Base-by-base conservation (phyloP, 352 stramenopile species). In the Halophytophthora batemanensis region DNA sequence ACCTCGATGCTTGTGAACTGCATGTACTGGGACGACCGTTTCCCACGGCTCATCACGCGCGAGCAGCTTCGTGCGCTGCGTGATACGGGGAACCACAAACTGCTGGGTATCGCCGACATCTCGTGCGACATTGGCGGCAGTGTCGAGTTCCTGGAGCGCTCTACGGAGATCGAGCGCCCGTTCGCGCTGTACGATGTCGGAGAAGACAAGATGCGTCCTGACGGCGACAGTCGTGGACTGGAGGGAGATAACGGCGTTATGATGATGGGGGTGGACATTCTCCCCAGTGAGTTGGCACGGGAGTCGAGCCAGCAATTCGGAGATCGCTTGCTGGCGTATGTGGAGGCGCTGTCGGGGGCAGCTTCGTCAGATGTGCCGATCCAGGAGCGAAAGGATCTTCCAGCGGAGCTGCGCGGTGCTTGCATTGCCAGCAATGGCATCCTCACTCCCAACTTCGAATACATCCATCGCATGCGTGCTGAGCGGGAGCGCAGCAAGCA, bases 21-120 rank as follows among this genome's bases (percentile, higher is more conserved):
- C 60, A 97, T 97, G 66, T 98, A 98, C 71, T 98, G 96, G 96
- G 95, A 98, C 50, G 77, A 97, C 45, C 81, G 90, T 4, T 95
- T 94, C 66, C 95, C 96, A 22, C 74, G 94, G n/a, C 54, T 98
- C 19, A 66, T 98, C 38, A 97, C 91, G 8, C 90, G 94, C 38
- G 59, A 96, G 44, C 86, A 98, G 56, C 82, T 98, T 18, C 69
- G 80, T 28, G 55, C 86, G 6, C 61, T 97, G 48, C 77, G 64
- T 50, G 54, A 28, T 4, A 50, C 55, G 39, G 74, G 73, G 61
- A 96, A 93, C 53, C 58, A 73, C 10, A 93, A 95, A 48, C 71
- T 98, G 29, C 63, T 96, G 21, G 86, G 87, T 10, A 89, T 98
- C 48, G 85, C 90, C 19, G 96, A 98, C 59, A 98, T 98, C 47